Conservation (phyloP, 257 asterid species). For the Anisodus tanguticus region DNA sequence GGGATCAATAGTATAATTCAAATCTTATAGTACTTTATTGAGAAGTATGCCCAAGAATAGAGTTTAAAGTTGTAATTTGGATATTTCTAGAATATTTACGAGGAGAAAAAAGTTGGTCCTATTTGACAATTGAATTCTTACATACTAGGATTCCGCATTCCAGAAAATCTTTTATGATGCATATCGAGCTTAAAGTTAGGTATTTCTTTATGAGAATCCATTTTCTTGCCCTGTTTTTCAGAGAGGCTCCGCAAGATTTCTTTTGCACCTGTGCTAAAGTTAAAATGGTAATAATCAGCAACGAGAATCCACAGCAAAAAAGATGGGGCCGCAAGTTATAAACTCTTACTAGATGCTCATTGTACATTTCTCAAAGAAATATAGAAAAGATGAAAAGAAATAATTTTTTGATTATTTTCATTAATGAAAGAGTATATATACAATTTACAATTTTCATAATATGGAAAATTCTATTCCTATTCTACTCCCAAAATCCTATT, state of each 20-base stretch:
- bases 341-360: constrained; percentile 9
- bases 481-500: too few relatives aligned
- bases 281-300: constrained; percentile 29
- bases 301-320: not conserved
- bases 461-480: too few relatives aligned
- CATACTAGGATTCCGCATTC: not conserved
- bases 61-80: constrained; percentile 15
- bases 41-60: constrained; percentile 22
- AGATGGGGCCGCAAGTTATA: not conserved
- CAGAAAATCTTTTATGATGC: not conserved
- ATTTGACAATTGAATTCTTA: constrained; percentile 9
- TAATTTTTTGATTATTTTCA: too few relatives aligned
- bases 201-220: constrained; percentile 77
- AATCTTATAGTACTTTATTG: constrained; percentile 1
- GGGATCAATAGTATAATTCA: constrained; percentile 14
- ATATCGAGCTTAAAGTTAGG: constrained; percentile 55
- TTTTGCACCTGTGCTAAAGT: constrained; percentile 79
- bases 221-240: constrained; percentile 94
- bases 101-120: not conserved
- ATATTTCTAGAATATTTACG: not conserved
- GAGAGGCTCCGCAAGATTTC: constrained; percentile 90
- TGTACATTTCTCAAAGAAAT: constrained; percentile 24
- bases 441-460: too few relatives aligned
- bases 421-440: too few relatives aligned
- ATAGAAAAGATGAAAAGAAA: too few relatives aligned